Conservation (phyloP, 305 asterid genomes). For the Solanum hybrid region DNA sequence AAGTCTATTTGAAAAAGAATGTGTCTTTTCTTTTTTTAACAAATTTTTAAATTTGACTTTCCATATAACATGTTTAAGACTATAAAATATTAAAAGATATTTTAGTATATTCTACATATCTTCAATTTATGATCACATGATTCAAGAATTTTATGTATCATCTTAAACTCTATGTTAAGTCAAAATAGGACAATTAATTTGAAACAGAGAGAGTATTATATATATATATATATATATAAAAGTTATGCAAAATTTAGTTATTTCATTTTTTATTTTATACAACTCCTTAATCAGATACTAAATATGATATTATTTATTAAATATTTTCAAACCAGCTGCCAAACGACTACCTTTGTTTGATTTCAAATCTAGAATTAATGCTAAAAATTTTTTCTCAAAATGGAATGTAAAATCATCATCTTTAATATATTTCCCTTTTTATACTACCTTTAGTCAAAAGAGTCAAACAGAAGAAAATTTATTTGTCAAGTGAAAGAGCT, state of each 20-base stretch:
- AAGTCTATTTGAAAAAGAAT: background rate
- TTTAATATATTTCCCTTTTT: background rate
- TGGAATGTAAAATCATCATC: background rate
- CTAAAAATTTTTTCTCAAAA: background rate
- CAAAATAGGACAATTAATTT: background rate
- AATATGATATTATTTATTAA: background rate
- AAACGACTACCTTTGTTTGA: background rate
- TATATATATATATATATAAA: no score
- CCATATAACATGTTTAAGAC: no score
- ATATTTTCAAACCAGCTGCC: background rate
- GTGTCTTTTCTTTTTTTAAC: background rate
- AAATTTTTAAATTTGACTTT: background rate
- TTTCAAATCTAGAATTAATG: background rate
- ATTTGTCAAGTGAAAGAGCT: background rate
- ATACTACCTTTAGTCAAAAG: background rate
- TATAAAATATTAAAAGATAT: background rate
- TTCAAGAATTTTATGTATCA: background rate
- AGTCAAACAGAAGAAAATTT: background rate
- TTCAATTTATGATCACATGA: background rate
- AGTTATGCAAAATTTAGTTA: background rate
- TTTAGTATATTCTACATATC: background rate
- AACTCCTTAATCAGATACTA: background rate
- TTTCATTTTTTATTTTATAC: background rate
- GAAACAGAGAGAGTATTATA: background rate
- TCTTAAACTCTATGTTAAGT: rapidly evolving